Base-by-base conservation (phyloP, 345 rosid genomes). In the Arabidopsis suecica region DNA sequence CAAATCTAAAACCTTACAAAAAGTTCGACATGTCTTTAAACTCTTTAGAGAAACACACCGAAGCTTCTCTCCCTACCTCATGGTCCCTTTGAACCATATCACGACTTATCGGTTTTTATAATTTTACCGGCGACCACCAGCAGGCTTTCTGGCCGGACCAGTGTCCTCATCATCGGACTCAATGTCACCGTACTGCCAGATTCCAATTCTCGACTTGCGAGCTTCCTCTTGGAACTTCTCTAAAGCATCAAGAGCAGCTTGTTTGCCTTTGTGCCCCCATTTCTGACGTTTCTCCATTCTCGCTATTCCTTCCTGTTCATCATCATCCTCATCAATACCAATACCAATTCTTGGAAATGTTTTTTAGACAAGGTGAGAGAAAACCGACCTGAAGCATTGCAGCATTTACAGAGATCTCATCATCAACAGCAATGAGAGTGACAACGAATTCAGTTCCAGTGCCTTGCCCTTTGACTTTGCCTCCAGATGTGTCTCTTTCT, bases 171-270 rank as follows among this genome's bases (percentile, higher is more conserved):
- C 99, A 41, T 96, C 99, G 0, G 99, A 96, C 71, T 88, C 70
- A 13, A 96, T 71, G 79, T 96, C 99, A 37, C 99, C 99, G 7
- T 96, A 91, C 81, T 86, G 84, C 99, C 99, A 96, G 59, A 96
- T 91, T 47, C 96, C 92, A 2, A 72, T 79, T 81, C 99, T 84
- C 20, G 61, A 81, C 8, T 85, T 80, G 55, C 89, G 85, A 25
- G 99, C 99, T 71, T 89, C 90, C 3, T 85, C 88, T 87, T 96
- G 99, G 68, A 80, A 85, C 58, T 79, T 84, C 78, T 96, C 98
- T 80, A 96, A 68, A 33, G 69, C 84, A 60, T 89, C 88, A 18
- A 96, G 86, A 56, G 84, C 85, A 14, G 79, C 76, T 69, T 86
- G 78, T 59, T 88, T 88, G 25, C 88, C 95, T 79, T 76, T 91